Evolutionary conservation across 108 stramenopile genomes (phyloP).

Genomic region (Pseudonitzschia pungens): DNA sequence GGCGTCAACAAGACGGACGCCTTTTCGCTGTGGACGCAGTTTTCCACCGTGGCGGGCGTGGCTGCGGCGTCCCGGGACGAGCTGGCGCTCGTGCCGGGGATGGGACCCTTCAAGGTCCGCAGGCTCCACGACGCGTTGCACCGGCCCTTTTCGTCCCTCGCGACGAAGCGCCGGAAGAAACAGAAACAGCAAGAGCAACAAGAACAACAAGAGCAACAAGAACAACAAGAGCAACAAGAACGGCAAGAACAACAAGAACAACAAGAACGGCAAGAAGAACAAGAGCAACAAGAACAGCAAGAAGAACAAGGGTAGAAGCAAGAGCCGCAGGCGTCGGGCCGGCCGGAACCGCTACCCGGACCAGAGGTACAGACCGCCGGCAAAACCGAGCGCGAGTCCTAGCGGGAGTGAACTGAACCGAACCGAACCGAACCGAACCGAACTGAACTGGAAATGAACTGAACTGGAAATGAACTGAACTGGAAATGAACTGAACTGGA

Average conservation of each 20-base stretch:
- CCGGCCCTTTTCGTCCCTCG: constrained; percentile 71
- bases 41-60: constrained; percentile 57
- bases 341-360: background rate
- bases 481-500: no score
- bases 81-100: constrained; percentile 70
- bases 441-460: no score
- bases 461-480: no score
- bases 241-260: background rate
- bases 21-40: constrained; percentile 57
- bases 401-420: no score
- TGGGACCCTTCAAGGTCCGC: constrained; percentile 81
- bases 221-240: background rate
- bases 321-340: background rate
- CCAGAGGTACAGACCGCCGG: no score
- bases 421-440: no score
- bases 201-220: no score
- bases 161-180: no score
- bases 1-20: constrained; percentile 85
- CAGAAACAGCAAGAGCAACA: no score
- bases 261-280: background rate
- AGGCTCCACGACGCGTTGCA: constrained; percentile 77
- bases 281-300: background rate
- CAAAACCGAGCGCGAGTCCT: no score
- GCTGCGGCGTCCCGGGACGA: constrained; percentile 70
- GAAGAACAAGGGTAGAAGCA: background rate